phyloP scores from a whole-genome alignment of 2,329 filamentous ascomycete species.

The Apiospora phragmitis region DNA sequence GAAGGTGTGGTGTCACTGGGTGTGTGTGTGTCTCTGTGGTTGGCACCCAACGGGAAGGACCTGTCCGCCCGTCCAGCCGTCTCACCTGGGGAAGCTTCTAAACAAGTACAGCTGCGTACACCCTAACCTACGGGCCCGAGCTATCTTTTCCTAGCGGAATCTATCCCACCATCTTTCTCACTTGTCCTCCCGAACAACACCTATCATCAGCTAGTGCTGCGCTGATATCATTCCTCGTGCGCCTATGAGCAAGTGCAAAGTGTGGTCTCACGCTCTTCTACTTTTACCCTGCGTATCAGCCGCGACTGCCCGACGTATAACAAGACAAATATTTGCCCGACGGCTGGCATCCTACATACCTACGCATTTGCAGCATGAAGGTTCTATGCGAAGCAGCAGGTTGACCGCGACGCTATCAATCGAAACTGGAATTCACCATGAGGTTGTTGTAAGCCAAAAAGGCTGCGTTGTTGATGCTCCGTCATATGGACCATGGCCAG shows the following conservation, averaged over 20 bases:
- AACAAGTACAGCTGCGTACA: neutral
- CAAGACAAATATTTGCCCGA: neutral
- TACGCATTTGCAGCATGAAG: neutral
- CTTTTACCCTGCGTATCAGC: neutral
- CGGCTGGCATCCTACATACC: neutral
- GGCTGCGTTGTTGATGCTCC: neutral
- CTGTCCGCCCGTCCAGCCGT: neutral
- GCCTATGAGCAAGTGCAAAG: neutral
- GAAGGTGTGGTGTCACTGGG: neutral
- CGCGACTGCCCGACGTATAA: neutral
- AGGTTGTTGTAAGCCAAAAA: neutral
- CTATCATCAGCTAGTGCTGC: neutral
- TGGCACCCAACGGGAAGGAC: neutral
- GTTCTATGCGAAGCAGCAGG: neutral
- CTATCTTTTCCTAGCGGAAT: neutral
- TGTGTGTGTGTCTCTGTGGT: neutral
- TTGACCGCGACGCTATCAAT: neutral
- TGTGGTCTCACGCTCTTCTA: neutral
- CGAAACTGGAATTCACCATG: neutral
- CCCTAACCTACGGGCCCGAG: neutral
- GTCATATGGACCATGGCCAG: neutral
- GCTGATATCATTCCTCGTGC: neutral
- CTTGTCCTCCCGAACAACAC: neutral
- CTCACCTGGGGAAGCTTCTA: neutral
- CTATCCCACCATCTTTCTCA: neutral